Conservation (phyloP, 345 rosid species). For the Murraya paniculata region DNA sequence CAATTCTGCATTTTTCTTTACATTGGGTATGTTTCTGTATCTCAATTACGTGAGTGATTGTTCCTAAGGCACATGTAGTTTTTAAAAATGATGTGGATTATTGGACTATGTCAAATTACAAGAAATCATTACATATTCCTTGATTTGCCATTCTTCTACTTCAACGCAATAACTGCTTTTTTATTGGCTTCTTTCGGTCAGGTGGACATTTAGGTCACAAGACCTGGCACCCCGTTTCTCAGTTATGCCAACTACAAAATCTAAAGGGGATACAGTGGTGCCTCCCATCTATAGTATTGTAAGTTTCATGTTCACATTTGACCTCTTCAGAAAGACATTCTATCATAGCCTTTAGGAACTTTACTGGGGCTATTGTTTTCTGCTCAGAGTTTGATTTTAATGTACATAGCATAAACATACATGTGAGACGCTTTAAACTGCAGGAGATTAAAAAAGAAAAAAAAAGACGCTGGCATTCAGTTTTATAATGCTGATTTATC, state of each 20-base stretch:
- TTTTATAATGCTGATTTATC: conserved; percentile 1
- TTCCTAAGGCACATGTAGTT: not conserved
- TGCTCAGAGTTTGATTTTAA: not conserved
- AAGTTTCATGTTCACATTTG: conserved; percentile 27
- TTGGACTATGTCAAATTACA: not conserved
- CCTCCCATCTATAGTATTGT: conserved; percentile 87
- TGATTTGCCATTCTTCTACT: not conserved
- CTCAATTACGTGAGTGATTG: not conserved
- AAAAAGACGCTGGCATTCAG: not conserved
- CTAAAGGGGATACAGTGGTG: conserved; percentile 37
- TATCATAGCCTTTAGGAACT: not conserved
- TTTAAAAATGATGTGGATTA: not conserved
- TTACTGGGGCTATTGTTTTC: not conserved
- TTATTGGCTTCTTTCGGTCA: conserved; percentile 21
- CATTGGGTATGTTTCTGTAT: conserved; percentile 58
- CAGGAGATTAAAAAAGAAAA: not conserved
- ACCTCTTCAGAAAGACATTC: not conserved
- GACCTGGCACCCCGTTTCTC: conserved; percentile 76
- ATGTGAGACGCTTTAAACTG: not conserved
- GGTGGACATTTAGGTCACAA: conserved; percentile 95
- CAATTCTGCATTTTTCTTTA: conserved; percentile 80
- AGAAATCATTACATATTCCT: not conserved
- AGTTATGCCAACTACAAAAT: conserved; percentile 73
- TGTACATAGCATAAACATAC: not conserved
- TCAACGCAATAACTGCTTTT: not conserved